Evolutionary conservation across 352 stramenopile genomes (phyloP), one percentile per base, ranked within the genome.

Genomic region (Globisporangium splendens): DNA sequence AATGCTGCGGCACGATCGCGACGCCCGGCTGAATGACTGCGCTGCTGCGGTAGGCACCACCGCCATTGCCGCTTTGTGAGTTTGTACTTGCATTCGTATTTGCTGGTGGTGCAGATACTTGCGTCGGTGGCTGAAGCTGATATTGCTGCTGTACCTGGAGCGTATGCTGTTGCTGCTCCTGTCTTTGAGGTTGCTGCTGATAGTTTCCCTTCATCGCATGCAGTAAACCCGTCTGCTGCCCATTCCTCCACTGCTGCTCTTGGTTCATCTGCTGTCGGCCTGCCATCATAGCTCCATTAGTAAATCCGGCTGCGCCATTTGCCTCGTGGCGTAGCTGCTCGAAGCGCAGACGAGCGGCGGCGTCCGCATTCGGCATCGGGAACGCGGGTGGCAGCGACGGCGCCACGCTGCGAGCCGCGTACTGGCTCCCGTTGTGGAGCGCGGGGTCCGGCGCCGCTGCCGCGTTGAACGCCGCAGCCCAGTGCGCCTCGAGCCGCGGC

Each of bases 11-110:
- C 4, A 69, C 57, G 54, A 69, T 69, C n/a, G 57, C 61, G 15
- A 53, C 20, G 21, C 57, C 63, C 17, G 63, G 63, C 22, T 60
- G 63, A 22, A 66, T 65, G 15, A 69, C 58, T 14, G 63, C 52
- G 8, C 38, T 56, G 48, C 57, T 57, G 18, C 46, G 51, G 11
- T 50, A 43, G 17, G 28, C 28, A 8, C 38, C 20, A 22, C 38
- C 52, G 41, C 28, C 59, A 31, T 24, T 33, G 17, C 44, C 44
- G 14, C 18, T 58, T 35, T 35, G 28, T 35, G 28, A 4, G 28
- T 8, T 35, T 10, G 28, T 22, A n/a, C 7, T 35, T 10, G 28
- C 48, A n/a, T 21, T 21, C 20, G 15, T 13, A 14, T 24, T 50
- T 56, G 10, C 51, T 22, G 33, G 41, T 62, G 41, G 22, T 20